Conservation (phyloP, 805 yeast genomes). For the Metschnikowia santaceciliae region DNA sequence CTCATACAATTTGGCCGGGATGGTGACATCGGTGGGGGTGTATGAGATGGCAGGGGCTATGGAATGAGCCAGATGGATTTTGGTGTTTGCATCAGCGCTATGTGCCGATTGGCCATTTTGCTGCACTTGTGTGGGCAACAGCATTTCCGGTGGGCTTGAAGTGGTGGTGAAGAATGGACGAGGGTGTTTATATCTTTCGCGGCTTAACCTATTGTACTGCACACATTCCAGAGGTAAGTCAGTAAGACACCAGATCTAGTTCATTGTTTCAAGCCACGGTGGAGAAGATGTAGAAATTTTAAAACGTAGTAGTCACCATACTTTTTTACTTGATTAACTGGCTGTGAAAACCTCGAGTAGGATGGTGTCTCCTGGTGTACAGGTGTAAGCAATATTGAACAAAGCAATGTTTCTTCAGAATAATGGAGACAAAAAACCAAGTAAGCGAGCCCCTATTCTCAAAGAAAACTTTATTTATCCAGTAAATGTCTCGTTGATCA, state of each 20-base stretch:
- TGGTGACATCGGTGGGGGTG: constrained; percentile 39
- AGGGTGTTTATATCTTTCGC: constrained; percentile 12
- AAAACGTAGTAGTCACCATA: neutral
- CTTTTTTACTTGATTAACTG: neutral
- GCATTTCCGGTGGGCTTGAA: constrained; percentile 5
- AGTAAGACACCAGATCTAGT: neutral
- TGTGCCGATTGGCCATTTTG: constrained; percentile 15
- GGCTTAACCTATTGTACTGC: constrained; percentile 4
- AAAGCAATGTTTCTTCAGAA: too few species aligned
- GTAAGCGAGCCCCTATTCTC: too few species aligned
- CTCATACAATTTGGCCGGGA: constrained; percentile 35
- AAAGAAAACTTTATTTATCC: neutral
- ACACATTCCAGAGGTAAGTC: neutral
- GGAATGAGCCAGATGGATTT: constrained; percentile 21
- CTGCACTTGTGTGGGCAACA: constrained; percentile 19
- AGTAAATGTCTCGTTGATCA: neutral
- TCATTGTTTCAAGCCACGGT: neutral
- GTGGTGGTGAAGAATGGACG: constrained; percentile 5
- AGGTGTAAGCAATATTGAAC: too few species aligned
- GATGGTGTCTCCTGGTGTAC: too few species aligned
- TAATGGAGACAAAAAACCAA: too few species aligned
- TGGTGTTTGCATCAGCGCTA: constrained; percentile 28
- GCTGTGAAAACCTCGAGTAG: too few species aligned
- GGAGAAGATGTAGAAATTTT: neutral
- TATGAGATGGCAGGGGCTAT: constrained; percentile 39